Evolutionary conservation across 2,329 filamentous ascomycete genomes (phyloP).

Genomic region (Clonostachys solani): DNA sequence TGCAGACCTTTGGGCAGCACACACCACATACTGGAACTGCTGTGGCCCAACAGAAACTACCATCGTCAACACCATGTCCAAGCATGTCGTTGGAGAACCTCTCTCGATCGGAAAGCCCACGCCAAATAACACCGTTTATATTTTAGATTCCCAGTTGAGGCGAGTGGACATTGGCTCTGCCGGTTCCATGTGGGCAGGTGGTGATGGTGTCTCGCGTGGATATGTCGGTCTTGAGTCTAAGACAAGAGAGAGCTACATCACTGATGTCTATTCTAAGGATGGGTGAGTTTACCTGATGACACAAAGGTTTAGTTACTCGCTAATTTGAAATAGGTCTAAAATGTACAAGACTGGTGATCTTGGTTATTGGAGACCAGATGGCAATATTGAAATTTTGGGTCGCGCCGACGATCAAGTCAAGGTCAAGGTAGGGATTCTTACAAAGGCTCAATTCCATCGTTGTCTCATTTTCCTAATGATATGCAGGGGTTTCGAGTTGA

Average conservation of each 20-base stretch:
- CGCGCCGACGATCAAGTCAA: slow-evolving; percentile 60
- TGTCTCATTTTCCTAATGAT: background rate
- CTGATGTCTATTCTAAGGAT: slow-evolving; percentile 44
- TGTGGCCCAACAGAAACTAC: slow-evolving; percentile 58
- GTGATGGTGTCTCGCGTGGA: slow-evolving; percentile 48
- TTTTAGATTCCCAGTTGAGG: slow-evolving; percentile 39
- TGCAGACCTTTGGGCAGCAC: slow-evolving; percentile 50
- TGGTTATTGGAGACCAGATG: slow-evolving; percentile 47
- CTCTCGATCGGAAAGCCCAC: slow-evolving; percentile 51
- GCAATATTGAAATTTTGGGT: slow-evolving; percentile 49
- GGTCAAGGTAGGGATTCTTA: slow-evolving; percentile 36
- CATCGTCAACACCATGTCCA: slow-evolving; percentile 53
- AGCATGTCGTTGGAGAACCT: slow-evolving; percentile 36
- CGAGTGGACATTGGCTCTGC: slow-evolving; percentile 40
- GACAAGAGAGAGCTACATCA: slow-evolving; percentile 42
- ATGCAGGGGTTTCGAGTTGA: slow-evolving; percentile 53
- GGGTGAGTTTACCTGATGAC: slow-evolving; percentile 29
- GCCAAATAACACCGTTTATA: slow-evolving; percentile 52
- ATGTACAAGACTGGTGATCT: slow-evolving; percentile 62
- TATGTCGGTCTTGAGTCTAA: slow-evolving; percentile 49
- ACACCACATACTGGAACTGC: slow-evolving; percentile 47
- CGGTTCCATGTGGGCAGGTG: slow-evolving; percentile 54
- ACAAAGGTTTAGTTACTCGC: background rate
- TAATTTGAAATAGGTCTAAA: slow-evolving; percentile 21
- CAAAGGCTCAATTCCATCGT: background rate